Evolutionary conservation across 2,329 filamentous ascomycete species (phyloP).

Genomic region (Sclerotinia glacialis): DNA sequence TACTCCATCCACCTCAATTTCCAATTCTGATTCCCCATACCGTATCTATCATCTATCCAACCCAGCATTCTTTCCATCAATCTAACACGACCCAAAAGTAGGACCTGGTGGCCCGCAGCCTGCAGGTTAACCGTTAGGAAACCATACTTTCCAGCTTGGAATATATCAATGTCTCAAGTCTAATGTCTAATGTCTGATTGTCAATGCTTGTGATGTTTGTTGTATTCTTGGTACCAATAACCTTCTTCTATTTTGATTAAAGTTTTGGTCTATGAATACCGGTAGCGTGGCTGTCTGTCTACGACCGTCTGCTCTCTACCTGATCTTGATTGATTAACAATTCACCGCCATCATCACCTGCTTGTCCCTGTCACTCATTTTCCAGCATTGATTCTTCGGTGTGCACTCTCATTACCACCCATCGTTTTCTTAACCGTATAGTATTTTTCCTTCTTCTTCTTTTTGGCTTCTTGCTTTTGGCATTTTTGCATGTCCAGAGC

Average conservation of each 20-base stretch:
- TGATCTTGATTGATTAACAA: constrained; percentile 7
- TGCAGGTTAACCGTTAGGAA: background rate
- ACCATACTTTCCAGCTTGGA: constrained; percentile 4
- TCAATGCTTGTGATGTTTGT: background rate
- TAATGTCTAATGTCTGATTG: background rate
- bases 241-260: constrained; percentile 3
- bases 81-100: background rate
- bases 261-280: background rate
- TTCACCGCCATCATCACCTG: constrained; percentile 14
- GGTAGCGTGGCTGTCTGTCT: background rate
- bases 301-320: background rate
- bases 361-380: constrained; percentile 14
- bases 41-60: no score
- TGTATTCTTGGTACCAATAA: constrained; percentile 13
- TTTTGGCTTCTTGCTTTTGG: background rate
- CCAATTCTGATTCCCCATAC: background rate
- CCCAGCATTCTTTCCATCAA: background rate
- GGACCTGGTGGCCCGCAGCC: no score
- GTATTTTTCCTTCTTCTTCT: background rate
- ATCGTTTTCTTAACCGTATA: background rate
- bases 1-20: background rate
- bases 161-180: constrained; percentile 12
- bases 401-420: constrained; percentile 9
- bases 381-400: background rate
- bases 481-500: background rate